Evolutionary conservation across 345 rosid genomes (phyloP).

Genomic region (Melaleuca alternifolia): DNA sequence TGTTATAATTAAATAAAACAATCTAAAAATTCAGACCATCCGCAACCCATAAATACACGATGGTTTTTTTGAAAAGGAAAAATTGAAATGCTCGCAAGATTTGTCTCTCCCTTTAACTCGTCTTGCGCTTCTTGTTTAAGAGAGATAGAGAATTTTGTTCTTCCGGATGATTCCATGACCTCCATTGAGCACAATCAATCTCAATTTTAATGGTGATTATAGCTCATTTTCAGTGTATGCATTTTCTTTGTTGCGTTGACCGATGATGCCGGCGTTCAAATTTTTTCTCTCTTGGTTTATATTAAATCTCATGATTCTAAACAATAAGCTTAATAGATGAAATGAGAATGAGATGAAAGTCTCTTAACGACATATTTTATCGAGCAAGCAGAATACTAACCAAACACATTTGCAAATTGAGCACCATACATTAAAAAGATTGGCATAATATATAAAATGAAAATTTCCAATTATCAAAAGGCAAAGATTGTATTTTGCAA

Average conservation of each 20-base stretch:
- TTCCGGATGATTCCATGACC: too few species aligned
- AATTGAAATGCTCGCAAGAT: not conserved
- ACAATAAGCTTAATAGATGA: too few species aligned
- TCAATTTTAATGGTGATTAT: too few species aligned
- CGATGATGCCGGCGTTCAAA: not conserved
- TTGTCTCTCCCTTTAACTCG: not conserved
- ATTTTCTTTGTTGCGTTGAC: not conserved
- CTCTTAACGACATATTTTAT: not conserved
- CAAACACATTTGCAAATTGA: not conserved
- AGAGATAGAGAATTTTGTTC: not conserved
- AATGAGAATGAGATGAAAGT: not conserved
- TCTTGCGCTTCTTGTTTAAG: not conserved
- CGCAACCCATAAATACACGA: not conserved
- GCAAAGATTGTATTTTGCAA: not conserved
- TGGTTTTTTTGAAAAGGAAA: not conserved
- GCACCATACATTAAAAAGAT: not conserved
- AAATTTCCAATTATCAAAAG: rapidly evolving
- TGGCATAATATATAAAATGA: not conserved
- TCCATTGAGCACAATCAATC: too few species aligned
- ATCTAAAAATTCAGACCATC: not conserved
- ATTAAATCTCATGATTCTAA: not conserved
- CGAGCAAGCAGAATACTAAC: not conserved
- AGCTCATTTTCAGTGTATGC: too few species aligned
- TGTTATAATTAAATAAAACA: not conserved
- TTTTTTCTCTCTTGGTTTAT: not conserved